Percentiles rank a stretch among this genome's conserved stretches.
Evolutionary conservation across 1,284 basidiomycete species (phyloP).

Genomic region (Rhodotorula mucilaginosa): DNA sequence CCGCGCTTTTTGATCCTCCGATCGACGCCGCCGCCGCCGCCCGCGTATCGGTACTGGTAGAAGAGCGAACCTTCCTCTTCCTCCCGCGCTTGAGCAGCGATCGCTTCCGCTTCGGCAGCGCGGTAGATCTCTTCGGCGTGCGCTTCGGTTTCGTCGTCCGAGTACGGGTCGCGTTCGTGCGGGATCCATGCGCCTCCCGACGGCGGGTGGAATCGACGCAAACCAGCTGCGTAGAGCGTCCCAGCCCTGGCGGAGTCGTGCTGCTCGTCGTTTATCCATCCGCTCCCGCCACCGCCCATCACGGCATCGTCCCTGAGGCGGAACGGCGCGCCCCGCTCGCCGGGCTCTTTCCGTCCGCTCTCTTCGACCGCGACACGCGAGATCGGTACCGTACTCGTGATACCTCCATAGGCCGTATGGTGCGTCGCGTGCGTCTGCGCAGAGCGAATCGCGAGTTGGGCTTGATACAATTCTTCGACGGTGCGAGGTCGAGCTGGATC

Average conservation of each 20-base stretch:
- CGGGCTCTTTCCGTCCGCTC: conserved; percentile 12
- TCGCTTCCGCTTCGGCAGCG: not conserved
- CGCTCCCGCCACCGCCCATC: conserved; percentile 2
- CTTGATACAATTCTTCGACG: conserved; percentile 18
- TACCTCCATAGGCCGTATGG: conserved; percentile 21
- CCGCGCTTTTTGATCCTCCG: not conserved
- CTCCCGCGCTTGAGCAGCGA: conserved; percentile 1
- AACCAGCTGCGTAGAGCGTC: conserved; percentile 19
- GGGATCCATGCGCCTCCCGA: too few relatives aligned
- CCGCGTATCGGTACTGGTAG: conserved; percentile 5
- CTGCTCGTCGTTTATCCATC: not conserved
- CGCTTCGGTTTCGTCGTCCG: conserved; percentile 27
- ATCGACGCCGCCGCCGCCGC: too few relatives aligned
- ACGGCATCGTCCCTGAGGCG: conserved; percentile 13
- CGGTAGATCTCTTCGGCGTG: not conserved
- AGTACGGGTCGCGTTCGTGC: conserved; percentile 19
- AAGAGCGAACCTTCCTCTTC: conserved; percentile 6
- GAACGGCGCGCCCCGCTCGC: conserved; percentile 24
- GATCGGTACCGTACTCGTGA: conserved; percentile 27
- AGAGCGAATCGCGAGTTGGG: conserved; percentile 9
- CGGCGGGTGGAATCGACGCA: not conserved
- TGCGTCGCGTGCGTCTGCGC: conserved; percentile 18
- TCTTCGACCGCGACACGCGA: conserved; percentile 16
- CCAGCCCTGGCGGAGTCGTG: not conserved
- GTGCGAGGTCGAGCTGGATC: not conserved